Percentiles rank a stretch among this genome's conserved stretches.
Evolutionary conservation across 805 yeast genomes (phyloP).

Genomic region (Citeromyces nyonsensis): DNA sequence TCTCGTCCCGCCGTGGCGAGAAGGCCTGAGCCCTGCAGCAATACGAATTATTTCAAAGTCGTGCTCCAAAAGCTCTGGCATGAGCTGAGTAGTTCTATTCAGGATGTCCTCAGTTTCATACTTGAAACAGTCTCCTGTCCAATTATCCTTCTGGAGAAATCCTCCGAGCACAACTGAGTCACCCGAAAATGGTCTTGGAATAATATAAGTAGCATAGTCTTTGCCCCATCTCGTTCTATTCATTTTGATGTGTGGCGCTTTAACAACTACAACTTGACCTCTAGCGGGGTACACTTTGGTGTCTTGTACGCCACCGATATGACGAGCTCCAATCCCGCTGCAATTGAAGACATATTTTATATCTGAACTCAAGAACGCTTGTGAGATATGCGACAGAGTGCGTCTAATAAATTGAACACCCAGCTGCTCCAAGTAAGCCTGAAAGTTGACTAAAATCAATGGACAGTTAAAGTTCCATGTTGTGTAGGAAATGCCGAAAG

Average conservation of each 20-base stretch:
- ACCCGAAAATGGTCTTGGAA: constrained; percentile 54
- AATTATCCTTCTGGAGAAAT: constrained; percentile 45
- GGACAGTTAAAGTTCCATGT: constrained; percentile 71
- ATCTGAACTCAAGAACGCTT: constrained; percentile 23
- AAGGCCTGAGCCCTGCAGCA: constrained; percentile 66
- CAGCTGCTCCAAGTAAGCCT: constrained; percentile 20
- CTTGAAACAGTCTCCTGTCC: constrained; percentile 43
- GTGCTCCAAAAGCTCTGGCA: constrained; percentile 30
- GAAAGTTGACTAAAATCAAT: constrained; percentile 31
- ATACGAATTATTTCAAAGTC: constrained; percentile 38
- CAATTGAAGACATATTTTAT: constrained; percentile 54
- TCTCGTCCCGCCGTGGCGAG: constrained; percentile 62
- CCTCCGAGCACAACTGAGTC: constrained; percentile 69
- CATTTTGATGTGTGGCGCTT: constrained; percentile 51
- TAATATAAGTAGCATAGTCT: constrained; percentile 48
- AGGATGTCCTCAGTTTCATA: constrained; percentile 48
- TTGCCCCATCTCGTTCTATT: constrained; percentile 49
- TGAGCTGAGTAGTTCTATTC: constrained; percentile 33
- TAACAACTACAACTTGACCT: constrained; percentile 66
- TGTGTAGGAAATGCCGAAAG: constrained; percentile 36
- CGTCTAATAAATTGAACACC: constrained; percentile 38
- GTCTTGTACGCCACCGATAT: constrained; percentile 54
- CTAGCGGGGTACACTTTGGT: constrained; percentile 50
- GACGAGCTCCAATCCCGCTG: constrained; percentile 56
- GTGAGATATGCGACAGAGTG: constrained; percentile 34